phyloP scores from a whole-genome alignment of 768 basidiomycete genomes.

The Mycena filopes region DNA sequence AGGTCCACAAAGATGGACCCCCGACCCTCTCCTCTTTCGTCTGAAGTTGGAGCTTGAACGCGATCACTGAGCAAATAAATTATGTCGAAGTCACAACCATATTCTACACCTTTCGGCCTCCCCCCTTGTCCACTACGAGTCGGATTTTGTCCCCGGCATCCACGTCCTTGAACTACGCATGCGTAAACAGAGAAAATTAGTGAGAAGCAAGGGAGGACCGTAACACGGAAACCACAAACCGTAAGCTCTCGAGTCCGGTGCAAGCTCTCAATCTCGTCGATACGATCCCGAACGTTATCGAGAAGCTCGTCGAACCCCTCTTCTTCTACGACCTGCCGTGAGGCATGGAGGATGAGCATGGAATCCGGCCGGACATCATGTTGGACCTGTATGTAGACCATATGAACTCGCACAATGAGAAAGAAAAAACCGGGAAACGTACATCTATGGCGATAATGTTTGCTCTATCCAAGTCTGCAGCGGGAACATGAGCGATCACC shows the following conservation, averaged over 20 bases:
- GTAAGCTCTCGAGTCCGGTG: constrained; percentile 83
- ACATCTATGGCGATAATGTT: constrained; percentile 87
- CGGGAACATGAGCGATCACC: too few relatives aligned
- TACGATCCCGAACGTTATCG: constrained; percentile 75
- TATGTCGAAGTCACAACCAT: background rate
- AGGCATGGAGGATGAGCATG: constrained; percentile 78
- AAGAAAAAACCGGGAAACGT: constrained; percentile 32
- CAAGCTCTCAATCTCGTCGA: constrained; percentile 89
- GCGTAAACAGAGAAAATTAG: background rate
- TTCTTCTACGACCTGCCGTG: constrained; percentile 74
- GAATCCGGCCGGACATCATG: constrained; percentile 87
- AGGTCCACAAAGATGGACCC: constrained; percentile 26
- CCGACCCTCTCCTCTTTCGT: constrained; percentile 19
- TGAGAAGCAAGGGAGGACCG: constrained; percentile 25
- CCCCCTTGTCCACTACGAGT: constrained; percentile 69
- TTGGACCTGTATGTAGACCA: constrained; percentile 62
- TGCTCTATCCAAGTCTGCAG: constrained; percentile 67
- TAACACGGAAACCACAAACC: constrained; percentile 46
- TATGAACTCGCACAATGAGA: constrained; percentile 18
- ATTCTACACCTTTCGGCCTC: constrained; percentile 42
- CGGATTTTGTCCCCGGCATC: constrained; percentile 59
- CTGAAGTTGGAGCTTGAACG: background rate
- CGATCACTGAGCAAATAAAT: background rate
- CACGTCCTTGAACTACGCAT: constrained; percentile 59
- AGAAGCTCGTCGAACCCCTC: constrained; percentile 85